Evolutionary conservation across 768 basidiomycete genomes (phyloP), one percentile per base, ranked within the genome.

Genomic region (Pleurotus sapidus): DNA sequence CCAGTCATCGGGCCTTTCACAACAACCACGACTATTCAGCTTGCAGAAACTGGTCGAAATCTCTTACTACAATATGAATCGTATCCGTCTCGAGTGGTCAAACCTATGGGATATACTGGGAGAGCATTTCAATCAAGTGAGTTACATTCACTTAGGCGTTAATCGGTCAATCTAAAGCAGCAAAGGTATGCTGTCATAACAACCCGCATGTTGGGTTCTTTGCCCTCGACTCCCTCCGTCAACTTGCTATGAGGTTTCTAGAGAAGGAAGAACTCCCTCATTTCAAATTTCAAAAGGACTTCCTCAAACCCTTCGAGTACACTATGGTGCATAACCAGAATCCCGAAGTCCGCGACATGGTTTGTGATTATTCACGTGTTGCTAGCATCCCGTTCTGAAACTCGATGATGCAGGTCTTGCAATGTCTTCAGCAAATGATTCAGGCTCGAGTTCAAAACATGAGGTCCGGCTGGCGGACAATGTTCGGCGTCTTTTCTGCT

Each of bases 261-360:
- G 97, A 98, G 73, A 99, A 98, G 71, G 97, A 98, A 67, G 97
- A 99, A 70, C 69, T 99, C 59, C 86, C 95, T 2, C 95, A 98
- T 74, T 99, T 98, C 82, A 94, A 95, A 67, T 99, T 99, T 72
- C 97, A 99, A 67, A 99, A 98, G 72, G 96, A 99, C 69, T 99
- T 99, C 74, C 73, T 99, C 60, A 93, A 94, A 67, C 97, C 97
- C 0, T 99, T 98, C 68, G 95, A 98, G 72, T 89, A 97, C 69
- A 95, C 97, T 1, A 99, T 99, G 93, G 81, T 89, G 45, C 91
- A 98, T 68, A 99, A 98, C 70, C 83, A 88, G 57, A 96, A 98
- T 70, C 91, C 94, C 5, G 97, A 98, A 62, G 86, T 96, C 46
- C 84, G 97, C 49, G 97, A 99, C 68, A 92, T 99, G 94, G 95